A percentile compares a stretch with the other conserved stretches of the same genome.
These are phyloP conservation scores for Trametes cubensis DNA, from an alignment of 768 basidiomycete genomes.

Conservation along the genomic window DNA sequence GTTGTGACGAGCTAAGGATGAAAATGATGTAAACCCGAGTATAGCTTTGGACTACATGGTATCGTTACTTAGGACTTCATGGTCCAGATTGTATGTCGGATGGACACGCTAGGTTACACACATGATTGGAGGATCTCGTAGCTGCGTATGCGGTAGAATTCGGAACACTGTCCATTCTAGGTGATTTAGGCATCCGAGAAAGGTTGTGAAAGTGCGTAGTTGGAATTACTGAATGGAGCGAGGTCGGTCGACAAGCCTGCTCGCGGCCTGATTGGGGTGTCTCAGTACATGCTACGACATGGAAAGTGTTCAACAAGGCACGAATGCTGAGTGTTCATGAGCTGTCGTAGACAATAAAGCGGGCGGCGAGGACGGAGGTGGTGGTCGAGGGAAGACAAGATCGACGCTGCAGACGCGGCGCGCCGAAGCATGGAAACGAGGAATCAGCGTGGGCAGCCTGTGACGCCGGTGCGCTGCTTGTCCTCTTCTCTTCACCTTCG, in stretches of 20 bases:
- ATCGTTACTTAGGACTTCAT: background rate
- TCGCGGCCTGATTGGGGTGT: constrained; percentile 1
- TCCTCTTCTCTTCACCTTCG: constrained; percentile 25
- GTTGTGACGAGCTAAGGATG: too few relatives aligned
- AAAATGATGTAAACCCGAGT: too few relatives aligned
- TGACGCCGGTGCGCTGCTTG: constrained; percentile 26
- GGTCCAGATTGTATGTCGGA: background rate
- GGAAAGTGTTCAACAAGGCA: constrained; percentile 2
- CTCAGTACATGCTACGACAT: background rate
- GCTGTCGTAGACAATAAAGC: background rate
- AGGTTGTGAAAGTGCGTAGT: constrained; percentile 3
- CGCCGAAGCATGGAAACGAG: constrained; percentile 27
- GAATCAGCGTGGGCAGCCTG: constrained; percentile 22
- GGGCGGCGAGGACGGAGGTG: background rate
- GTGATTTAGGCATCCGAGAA: background rate
- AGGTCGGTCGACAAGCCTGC: background rate
- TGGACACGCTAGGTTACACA: background rate
- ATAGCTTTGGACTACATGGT: too few relatives aligned
- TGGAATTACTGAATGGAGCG: background rate
- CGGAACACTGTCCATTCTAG: background rate
- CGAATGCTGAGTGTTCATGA: background rate
- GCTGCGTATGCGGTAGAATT: too few relatives aligned
- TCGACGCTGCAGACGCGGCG: constrained; percentile 6
- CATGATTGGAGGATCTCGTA: too few relatives aligned
- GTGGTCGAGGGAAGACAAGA: constrained; percentile 13